A percentile compares a stretch with the other conserved stretches of the same genome.
These are phyloP conservation scores for Gardenia jasminoides DNA, from an alignment of 257 asterid species.

Conservation along the genomic window DNA sequence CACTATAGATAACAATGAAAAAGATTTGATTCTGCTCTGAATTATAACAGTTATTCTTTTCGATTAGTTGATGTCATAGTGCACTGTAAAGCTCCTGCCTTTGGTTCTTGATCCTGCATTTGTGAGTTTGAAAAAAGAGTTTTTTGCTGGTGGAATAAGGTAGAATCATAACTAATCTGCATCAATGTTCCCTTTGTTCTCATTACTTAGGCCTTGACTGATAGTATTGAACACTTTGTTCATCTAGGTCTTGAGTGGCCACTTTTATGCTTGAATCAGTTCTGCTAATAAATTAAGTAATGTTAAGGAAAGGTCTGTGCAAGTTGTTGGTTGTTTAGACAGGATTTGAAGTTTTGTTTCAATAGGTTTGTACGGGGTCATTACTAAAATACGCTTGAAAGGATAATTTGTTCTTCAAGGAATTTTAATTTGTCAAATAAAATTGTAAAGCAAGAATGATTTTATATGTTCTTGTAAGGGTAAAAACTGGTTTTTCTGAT, in stretches of 20 bases:
- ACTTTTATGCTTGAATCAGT: neutral
- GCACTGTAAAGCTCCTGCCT: neutral
- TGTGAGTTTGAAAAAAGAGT: neutral
- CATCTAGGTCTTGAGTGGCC: neutral
- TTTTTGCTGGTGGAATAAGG: too few relatives aligned
- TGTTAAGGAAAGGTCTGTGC: neutral
- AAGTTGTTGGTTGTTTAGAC: too few relatives aligned
- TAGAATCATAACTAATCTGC: neutral
- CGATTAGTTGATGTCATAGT: neutral
- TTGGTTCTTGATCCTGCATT: neutral
- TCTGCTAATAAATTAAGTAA: neutral
- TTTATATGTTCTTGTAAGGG: too few relatives aligned
- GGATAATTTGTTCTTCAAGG: too few relatives aligned
- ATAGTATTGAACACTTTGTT: neutral
- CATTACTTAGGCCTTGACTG: neutral
- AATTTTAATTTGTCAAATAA: too few relatives aligned
- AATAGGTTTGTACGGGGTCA: neutral
- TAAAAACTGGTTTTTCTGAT: too few relatives aligned
- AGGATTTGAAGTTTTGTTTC: neutral
- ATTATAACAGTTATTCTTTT: neutral
- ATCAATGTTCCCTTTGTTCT: neutral
- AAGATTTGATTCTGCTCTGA: neutral
- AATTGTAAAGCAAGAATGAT: too few relatives aligned
- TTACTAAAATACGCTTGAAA: too few relatives aligned
- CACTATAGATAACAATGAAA: neutral